These are phyloP conservation scores for Cyclotella baltica DNA, from an alignment of 108 stramenopile species.

Conservation along the genomic window DNA sequence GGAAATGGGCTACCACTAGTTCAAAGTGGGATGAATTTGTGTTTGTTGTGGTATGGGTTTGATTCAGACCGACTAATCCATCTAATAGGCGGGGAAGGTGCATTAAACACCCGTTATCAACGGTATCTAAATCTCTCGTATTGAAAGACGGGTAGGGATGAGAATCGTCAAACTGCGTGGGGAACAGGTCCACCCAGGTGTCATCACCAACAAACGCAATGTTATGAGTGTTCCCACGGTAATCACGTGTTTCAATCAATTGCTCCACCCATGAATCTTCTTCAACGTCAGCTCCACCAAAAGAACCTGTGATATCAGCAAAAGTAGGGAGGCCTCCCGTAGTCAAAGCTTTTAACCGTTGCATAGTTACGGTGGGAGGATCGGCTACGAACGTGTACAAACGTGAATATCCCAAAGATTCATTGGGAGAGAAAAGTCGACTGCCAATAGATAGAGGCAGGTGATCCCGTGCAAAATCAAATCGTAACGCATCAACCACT, in stretches of 20 bases:
- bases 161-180: constrained; percentile 81
- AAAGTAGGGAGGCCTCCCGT: constrained; percentile 98
- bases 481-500: constrained; percentile 95
- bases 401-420: constrained; percentile 46
- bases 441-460: constrained; percentile 78
- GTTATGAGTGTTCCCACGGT: background rate
- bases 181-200: constrained; percentile 96
- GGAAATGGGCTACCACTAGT: background rate
- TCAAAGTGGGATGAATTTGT: constrained; percentile 8
- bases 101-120: constrained; percentile 93
- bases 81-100: constrained; percentile 67
- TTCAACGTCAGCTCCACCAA: constrained; percentile 79
- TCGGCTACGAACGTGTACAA: constrained; percentile 95
- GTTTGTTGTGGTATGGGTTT: constrained; percentile 2
- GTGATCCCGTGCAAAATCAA: constrained; percentile 91
- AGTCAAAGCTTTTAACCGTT: constrained; percentile 96
- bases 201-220: constrained; percentile 97
- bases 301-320: constrained; percentile 84
- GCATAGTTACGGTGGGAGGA: constrained; percentile 99
- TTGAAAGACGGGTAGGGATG: constrained; percentile 97
- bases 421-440: constrained; percentile 42
- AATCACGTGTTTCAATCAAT: constrained; percentile 36
- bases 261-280: constrained; percentile 91
- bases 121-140: constrained; percentile 96
- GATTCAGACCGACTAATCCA: constrained; percentile 42